A percentile compares a stretch with the other conserved stretches of the same genome.
These are phyloP conservation scores for Candida boleticola DNA, from an alignment of 805 yeast species.

Conservation along the genomic window DNA sequence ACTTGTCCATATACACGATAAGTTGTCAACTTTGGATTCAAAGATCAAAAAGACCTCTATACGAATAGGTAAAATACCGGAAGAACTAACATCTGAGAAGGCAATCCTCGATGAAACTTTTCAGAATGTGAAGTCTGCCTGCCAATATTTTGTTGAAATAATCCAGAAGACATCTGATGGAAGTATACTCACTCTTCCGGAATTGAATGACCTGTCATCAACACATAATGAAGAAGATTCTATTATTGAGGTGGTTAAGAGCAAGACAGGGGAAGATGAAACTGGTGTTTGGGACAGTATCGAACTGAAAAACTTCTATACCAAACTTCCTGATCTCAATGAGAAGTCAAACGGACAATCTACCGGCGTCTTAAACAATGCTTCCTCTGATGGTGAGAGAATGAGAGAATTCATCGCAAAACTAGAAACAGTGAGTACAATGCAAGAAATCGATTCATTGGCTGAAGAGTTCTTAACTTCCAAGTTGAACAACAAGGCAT, in stretches of 20 bases:
- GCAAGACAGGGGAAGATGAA: slow-evolving; percentile 23
- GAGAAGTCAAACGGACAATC: slow-evolving; percentile 13
- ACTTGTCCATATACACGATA: slow-evolving; percentile 33
- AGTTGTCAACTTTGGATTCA: slow-evolving; percentile 25
- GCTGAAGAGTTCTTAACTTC: slow-evolving; percentile 47
- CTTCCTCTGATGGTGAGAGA: slow-evolving; percentile 32
- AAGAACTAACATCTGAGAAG: slow-evolving; percentile 37
- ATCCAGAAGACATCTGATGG: slow-evolving; percentile 2
- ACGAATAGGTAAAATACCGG: slow-evolving; percentile 61
- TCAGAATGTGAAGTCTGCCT: slow-evolving; percentile 43
- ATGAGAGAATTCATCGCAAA: slow-evolving; percentile 42
- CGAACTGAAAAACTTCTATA: slow-evolving; percentile 65
- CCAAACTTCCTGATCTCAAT: slow-evolving; percentile 45
- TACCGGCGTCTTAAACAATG: slow-evolving; percentile 3
- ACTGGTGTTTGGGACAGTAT: slow-evolving; percentile 59
- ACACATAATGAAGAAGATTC: slow-evolving; percentile 10
- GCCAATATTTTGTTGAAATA: slow-evolving; percentile 31
- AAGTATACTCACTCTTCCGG: slow-evolving; percentile 13
- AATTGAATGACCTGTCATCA: slow-evolving; percentile 13
- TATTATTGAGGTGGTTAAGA: slow-evolving; percentile 22
- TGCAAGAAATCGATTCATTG: slow-evolving; percentile 49
- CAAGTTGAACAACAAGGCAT: slow-evolving; percentile 69
- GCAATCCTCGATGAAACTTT: slow-evolving; percentile 31
- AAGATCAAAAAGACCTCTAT: slow-evolving; percentile 56
- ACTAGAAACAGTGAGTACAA: slow-evolving; percentile 43